Conservation (phyloP, 2,329 filamentous ascomycete genomes). For the Neofusicoccum laricinum region DNA sequence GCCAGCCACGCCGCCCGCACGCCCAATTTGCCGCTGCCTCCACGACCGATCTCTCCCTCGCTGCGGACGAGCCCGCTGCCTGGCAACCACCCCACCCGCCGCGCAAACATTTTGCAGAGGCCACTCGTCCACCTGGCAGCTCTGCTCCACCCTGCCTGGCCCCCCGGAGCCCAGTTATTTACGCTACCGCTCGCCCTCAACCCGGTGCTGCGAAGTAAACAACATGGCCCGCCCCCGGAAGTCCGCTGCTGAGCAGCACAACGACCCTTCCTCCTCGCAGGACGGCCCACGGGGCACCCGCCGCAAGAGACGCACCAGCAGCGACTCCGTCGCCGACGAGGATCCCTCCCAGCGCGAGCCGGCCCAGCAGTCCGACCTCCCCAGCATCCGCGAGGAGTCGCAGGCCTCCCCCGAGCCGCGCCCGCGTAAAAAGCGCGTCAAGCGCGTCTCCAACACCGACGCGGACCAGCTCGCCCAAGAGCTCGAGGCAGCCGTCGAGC, state of each 20-base stretch:
- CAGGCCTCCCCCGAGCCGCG: neutral
- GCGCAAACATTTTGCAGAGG: neutral
- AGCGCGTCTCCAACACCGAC: conserved; percentile 29
- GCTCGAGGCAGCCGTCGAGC: conserved; percentile 19
- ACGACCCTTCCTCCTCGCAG: neutral
- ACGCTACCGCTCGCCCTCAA: neutral
- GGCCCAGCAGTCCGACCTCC: conserved; percentile 9
- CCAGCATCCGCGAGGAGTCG: conserved; percentile 9
- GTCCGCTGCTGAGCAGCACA: neutral
- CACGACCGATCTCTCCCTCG: neutral
- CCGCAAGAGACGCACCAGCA: conserved; percentile 25
- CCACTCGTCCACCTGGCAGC: neutral
- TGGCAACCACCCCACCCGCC: conserved; percentile 9
- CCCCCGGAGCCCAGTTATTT: neutral
- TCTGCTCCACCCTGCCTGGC: neutral
- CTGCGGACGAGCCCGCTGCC: conserved; percentile 1
- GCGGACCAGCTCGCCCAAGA: conserved; percentile 34
- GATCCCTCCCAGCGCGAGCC: conserved; percentile 17
- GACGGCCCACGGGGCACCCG: conserved; percentile 27
- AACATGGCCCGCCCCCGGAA: conserved; percentile 13
- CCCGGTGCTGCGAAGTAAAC: neutral
- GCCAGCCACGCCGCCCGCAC: conserved; percentile 9
- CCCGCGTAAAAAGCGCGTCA: conserved; percentile 29
- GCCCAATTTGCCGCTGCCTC: conserved; percentile 1
- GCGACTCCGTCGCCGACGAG: conserved; percentile 23